Conservation (phyloP, 371 early-diverging fungal species). For the Entomophthora muscae region DNA sequence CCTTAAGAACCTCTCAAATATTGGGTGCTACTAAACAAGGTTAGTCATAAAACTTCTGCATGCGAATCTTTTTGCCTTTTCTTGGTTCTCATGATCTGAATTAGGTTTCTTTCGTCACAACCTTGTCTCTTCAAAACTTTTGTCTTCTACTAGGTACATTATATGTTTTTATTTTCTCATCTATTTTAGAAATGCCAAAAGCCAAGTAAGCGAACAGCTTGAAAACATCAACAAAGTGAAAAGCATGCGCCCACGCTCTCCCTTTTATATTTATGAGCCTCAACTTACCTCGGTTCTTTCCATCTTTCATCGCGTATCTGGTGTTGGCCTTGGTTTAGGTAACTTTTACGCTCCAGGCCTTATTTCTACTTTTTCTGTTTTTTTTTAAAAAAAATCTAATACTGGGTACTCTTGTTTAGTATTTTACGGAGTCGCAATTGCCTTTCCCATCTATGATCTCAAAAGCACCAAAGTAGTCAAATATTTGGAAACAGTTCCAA, state of each 20-base stretch:
- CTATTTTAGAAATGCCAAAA: neutral
- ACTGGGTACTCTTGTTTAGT: conserved; percentile 20
- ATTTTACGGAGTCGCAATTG: conserved; percentile 46
- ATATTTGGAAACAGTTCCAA: conserved; percentile 29
- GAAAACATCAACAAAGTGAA: conserved; percentile 2
- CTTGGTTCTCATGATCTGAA: neutral
- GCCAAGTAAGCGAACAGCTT: neutral
- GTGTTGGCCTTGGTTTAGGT: conserved; percentile 55
- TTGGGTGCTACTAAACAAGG: neutral
- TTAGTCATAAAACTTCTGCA: neutral
- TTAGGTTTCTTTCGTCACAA: neutral
- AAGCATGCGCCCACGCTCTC: conserved; percentile 2
- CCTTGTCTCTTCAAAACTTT: neutral
- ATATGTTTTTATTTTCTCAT: neutral
- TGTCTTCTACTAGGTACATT: conserved; percentile 1
- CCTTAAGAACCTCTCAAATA: neutral
- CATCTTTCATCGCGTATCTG: conserved; percentile 58
- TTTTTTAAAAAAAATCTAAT: neutral
- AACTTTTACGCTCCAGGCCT: conserved; percentile 12
- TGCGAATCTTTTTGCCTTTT: no score
- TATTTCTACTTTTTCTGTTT: neutral
- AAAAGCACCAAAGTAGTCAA: conserved; percentile 41
- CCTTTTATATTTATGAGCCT: conserved; percentile 57
- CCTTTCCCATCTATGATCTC: conserved; percentile 35
- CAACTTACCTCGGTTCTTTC: conserved; percentile 76